Conservation (phyloP, 2,329 filamentous ascomycete species). For the Capronia coronata region DNA sequence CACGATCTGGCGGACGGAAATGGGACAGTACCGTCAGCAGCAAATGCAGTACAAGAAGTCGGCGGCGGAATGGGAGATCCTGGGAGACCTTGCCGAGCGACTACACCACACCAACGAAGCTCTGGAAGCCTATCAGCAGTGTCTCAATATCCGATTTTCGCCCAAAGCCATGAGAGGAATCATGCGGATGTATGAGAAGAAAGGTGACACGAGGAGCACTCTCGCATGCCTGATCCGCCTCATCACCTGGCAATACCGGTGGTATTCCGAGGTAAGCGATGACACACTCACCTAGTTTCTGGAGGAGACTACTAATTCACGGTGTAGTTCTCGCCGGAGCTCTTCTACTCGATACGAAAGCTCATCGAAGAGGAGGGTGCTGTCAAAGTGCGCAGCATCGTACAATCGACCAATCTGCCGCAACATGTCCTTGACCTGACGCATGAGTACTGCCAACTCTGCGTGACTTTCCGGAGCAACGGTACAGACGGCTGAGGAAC, state of each 20-base stretch:
- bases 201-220: conserved; percentile 71
- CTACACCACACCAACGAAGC: conserved; percentile 89
- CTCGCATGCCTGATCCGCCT: conserved; percentile 81
- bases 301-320: conserved; percentile 18
- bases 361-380: conserved; percentile 96
- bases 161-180: conserved; percentile 87
- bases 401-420: conserved; percentile 89
- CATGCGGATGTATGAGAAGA: conserved; percentile 68
- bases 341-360: conserved; percentile 80
- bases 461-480: conserved; percentile 89
- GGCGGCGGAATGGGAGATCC: conserved; percentile 95
- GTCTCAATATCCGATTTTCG: conserved; percentile 80
- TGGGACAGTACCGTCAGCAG: conserved; percentile 90
- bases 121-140: conserved; percentile 85
- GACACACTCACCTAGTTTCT: conserved; percentile 19
- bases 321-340: conserved; percentile 73
- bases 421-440: conserved; percentile 91
- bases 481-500: conserved; percentile 68
- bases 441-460: conserved; percentile 91
- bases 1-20: conserved; percentile 98
- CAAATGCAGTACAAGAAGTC: conserved; percentile 95
- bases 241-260: conserved; percentile 96
- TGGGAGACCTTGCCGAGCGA: conserved; percentile 85
- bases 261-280: conserved; percentile 95
- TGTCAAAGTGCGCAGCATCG: conserved; percentile 93